Evolutionary conservation across 768 basidiomycete genomes (phyloP).

Genomic region (Fistulinella prunicolor): DNA sequence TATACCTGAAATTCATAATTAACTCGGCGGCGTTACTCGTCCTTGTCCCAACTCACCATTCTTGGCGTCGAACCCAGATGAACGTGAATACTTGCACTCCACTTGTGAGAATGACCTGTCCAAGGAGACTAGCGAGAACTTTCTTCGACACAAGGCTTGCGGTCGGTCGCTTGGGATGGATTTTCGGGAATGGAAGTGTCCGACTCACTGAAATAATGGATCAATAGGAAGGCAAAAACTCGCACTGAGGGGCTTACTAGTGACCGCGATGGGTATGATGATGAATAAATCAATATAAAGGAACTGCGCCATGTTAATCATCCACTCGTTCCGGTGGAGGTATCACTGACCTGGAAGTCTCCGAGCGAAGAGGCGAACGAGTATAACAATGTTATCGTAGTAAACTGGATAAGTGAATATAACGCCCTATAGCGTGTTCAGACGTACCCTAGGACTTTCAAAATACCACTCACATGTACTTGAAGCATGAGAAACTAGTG

Average conservation of each 20-base stretch:
- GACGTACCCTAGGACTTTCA: background rate
- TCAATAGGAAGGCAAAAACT: slow-evolving; percentile 6
- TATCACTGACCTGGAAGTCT: slow-evolving; percentile 79
- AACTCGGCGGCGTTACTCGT: background rate
- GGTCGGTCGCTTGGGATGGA: slow-evolving; percentile 89
- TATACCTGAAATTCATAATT: slow-evolving; percentile 56
- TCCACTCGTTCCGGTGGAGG: slow-evolving; percentile 1
- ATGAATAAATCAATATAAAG: slow-evolving; percentile 97
- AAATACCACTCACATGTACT: slow-evolving; percentile 80
- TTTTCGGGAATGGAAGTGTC: slow-evolving; percentile 82
- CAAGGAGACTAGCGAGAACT: slow-evolving; percentile 88
- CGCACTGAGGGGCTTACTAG: slow-evolving; percentile 58
- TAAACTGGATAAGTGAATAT: slow-evolving; percentile 98
- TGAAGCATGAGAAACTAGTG: slow-evolving; percentile 99
- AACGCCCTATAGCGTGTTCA: slow-evolving; percentile 66
- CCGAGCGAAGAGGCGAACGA: slow-evolving; percentile 95
- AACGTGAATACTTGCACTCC: slow-evolving; percentile 84
- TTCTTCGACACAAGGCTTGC: slow-evolving; percentile 95
- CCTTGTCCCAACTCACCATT: slow-evolving; percentile 54
- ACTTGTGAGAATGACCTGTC: slow-evolving; percentile 86
- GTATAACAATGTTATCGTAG: slow-evolving; percentile 93
- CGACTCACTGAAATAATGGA: slow-evolving; percentile 71
- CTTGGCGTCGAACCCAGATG: slow-evolving; percentile 80
- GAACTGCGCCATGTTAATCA: slow-evolving; percentile 52
- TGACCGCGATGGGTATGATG: slow-evolving; percentile 94